Evolutionary conservation across 164 flowering plant species (phyloP), one percentile per base, ranked within the genome.

Genomic region (grape (Vitis vinifera)): DNA sequence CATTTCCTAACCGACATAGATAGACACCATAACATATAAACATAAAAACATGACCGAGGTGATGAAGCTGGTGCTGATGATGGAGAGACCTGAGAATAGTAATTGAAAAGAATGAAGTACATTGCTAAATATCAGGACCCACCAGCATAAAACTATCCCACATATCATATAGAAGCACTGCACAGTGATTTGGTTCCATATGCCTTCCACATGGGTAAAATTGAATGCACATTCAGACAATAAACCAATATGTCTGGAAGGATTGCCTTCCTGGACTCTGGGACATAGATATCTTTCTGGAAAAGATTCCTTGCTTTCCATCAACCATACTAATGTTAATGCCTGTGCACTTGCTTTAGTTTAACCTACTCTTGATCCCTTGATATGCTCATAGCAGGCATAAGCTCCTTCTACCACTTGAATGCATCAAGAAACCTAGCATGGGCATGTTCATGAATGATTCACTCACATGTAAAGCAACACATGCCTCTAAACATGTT

Each of bases 201-300:
- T 68, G 64, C 63, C 60, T 51, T 52, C 72, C 72, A 37, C 52
- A 37, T 63, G 60, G 72, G 29, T 8, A 37, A 27, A 52, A 51
- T 51, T 13, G 68, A 30, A 27, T 23, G 29, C 48, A 12, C 61
- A 69, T 59, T 30, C 60, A 57, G 60, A 60, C 44, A 65, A 55
- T 55, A 61, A 12, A 59, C 13, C 53, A 44, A 69, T 52, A 13
- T 44, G 60, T 52, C 30, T 63, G 65, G 47, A 69, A 65, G 59
- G 51, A 64, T 51, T 51, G 44, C 55, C 23, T 50, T 31, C 51
- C 60, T 30, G 19, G 23, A 49, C 30, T 65, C 29, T 48, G 57
- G 57, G 51, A 65, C 68, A 71, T 16, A 29, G 17, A 56, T 23
- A 50, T 56, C 31, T 51, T 57, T 23, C 50, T 15, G 59, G 57